A percentile compares a stretch with the other conserved stretches of the same genome.
phyloP scores from a whole-genome alignment of 805 yeast genomes.

The Brettanomyces bruxellensis region DNA sequence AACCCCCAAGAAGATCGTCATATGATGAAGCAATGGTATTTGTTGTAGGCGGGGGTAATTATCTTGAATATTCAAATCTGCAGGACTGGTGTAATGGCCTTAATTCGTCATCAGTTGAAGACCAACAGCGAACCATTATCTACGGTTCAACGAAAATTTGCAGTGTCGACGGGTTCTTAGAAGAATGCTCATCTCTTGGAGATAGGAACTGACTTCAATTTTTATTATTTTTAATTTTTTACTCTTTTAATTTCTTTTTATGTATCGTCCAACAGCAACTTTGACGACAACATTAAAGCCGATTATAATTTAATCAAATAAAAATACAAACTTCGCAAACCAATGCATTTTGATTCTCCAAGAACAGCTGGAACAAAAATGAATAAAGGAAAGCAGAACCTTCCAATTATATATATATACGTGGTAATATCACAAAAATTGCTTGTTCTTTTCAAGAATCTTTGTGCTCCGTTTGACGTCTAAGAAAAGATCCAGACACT shows the following conservation, averaged over 20 bases:
- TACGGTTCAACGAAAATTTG: constrained; percentile 82
- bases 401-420: neutral
- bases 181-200: constrained; percentile 57
- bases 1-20: constrained; percentile 77
- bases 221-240: constrained; percentile 13
- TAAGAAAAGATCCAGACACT: constrained; percentile 77
- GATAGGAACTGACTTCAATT: neutral
- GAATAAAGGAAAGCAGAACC: neutral
- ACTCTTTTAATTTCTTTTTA: constrained; percentile 70
- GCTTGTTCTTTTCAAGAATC: constrained; percentile 52
- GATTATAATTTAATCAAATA: too few species aligned
- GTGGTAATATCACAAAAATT: constrained; percentile 9
- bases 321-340: too few species aligned
- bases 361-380: neutral
- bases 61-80: constrained; percentile 85
- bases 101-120: constrained; percentile 6
- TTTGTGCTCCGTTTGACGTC: constrained; percentile 87
- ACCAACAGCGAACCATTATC: constrained; percentile 44
- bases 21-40: constrained; percentile 81
- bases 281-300: too few species aligned
- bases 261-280: constrained; percentile 26
- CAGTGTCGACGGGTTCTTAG: constrained; percentile 60
- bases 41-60: constrained; percentile 95
- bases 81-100: constrained; percentile 64
- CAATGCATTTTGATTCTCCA: too few species aligned